Base-by-base conservation (phyloP, 768 basidiomycete genomes). In the Nidula microcarpa region DNA sequence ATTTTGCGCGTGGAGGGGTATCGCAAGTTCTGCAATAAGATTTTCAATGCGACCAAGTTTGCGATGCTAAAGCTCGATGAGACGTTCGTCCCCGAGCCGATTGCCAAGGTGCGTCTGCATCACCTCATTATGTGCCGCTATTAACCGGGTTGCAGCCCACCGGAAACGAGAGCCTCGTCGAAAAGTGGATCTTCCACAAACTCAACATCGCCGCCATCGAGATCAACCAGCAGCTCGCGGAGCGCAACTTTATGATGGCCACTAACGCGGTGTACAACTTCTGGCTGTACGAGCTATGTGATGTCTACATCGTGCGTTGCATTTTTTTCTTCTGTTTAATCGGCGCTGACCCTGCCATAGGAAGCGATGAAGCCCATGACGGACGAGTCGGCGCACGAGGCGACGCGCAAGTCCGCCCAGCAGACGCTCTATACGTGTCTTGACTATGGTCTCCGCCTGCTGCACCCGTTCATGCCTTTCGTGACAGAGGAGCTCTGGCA, bases 401-500 rank as follows among this genome's bases (percentile, higher is more conserved):
- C 76, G 10, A 82, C 79, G 7, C 84, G 86, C 37, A 77, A 74
- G 48, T 98, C 95, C 9, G 91, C 96, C 3, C 95, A 97, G 64
- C 92, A 98, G 71, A 98, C 96, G 0, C 74, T 99, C 36, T 97
- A 98, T 69, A 95, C 89, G 6, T 96, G 94, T 66, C 79, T 99
- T 39, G 97, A 99, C 61, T 72, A 86, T 55, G 97, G 95, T 8
- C 76, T 99, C 50, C 85, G 88, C 16, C 76, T 99, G 2, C 77
- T 98, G 1, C 97, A 98, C 68, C 97, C 97, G 0, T 94, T 98
- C 75, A 99, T 98, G 97, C 97, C 97, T 1, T 99, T 90, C 69
- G 91, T 99, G 33, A 98, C 97, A 4, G 97, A 99, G 71, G 97
- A 98, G 68, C 74, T 99, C 9, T 99, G 97, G 97, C 97, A 99